Conservation (phyloP, 352 stramenopile genomes). For the Sclerospora graminicola region DNA sequence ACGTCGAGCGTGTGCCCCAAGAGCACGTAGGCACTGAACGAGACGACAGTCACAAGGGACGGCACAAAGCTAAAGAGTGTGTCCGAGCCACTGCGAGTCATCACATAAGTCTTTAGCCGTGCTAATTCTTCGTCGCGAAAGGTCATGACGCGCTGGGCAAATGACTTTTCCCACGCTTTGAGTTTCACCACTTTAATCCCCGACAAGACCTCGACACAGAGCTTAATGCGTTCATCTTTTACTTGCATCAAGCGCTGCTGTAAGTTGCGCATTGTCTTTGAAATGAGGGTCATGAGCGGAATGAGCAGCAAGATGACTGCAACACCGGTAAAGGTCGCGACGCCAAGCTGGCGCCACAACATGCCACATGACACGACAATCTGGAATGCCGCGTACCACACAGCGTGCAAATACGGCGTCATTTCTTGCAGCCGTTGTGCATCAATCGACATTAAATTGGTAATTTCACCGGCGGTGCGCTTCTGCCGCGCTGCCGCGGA, state of each 20-base stretch:
- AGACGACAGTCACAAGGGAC: constrained; percentile 37
- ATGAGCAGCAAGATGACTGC: constrained; percentile 90
- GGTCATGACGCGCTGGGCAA: constrained; percentile 30
- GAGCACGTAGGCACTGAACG: constrained; percentile 41
- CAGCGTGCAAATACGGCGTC: constrained; percentile 89
- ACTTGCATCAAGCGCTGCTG: constrained; percentile 83
- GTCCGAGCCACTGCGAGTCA: constrained; percentile 28
- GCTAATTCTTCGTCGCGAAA: constrained; percentile 74
- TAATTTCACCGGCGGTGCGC: constrained; percentile 90
- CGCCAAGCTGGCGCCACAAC: constrained; percentile 68
- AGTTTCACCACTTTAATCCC: constrained; percentile 37
- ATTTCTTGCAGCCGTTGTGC: constrained; percentile 92
- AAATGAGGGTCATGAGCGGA: constrained; percentile 86
- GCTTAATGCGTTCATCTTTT: constrained; percentile 88
- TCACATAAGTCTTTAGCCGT: constrained; percentile 52
- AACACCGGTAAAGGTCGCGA: constrained; percentile 86
- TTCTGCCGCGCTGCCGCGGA: constrained; percentile 66
- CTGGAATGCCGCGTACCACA: constrained; percentile 83
- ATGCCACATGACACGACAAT: constrained; percentile 64
- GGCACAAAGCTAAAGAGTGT: constrained; percentile 53
- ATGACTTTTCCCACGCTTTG: constrained; percentile 24
- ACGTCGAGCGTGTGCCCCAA: constrained; percentile 50
- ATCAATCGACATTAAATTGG: constrained; percentile 97
- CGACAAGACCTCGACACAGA: constrained; percentile 60
- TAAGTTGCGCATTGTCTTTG: constrained; percentile 73